Base-by-base conservation (phyloP, 192 early-diverging fungal genomes). In the Chytriomyces confervae region DNA sequence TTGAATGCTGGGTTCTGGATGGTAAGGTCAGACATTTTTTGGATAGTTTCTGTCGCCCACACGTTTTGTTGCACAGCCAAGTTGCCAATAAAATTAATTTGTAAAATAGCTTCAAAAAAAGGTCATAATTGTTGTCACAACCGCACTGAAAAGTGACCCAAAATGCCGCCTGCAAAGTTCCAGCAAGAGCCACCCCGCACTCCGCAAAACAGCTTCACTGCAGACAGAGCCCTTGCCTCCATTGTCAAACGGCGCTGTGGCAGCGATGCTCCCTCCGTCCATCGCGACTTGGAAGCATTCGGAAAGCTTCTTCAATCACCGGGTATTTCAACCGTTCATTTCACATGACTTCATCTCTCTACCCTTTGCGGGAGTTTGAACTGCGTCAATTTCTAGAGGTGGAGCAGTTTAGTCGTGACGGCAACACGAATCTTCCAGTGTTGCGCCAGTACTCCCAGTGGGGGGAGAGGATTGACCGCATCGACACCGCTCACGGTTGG, bases 391-490 rank as follows among this genome's bases (percentile, higher is more conserved):
- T 3, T 84, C 8, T 24, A 24, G 89, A 90, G 75, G 85, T 90
- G 60, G 77, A 78, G 20, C 78, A 73, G 9, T 77, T 85, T 20
- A 80, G 83, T 13, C 83, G 83, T 49, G 77, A 90, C 36, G 89
- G 88, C 60, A 90, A 93, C 72, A 74, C 83, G 0, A 82, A 93
- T 57, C 86, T 87, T 44, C 92, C 92, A 29, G 80, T 82, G 20
- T 78, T 93, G n/a, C 82, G 83, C 36, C 92, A 93, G 77, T 92
- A 91, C 72, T 90, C 92, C 67, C 80, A 83, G 1, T 93, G 90
- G 90, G 88, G 89, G 64, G 80, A 84, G 79, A 84, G 90, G 13
- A 84, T 93, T 0, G 92, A 93, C 61, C 82, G 84, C 13, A 82
- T 93, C 9, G 70, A 87, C 36, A 87, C 89, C 18, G 79, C 88